Evolutionary conservation across 164 flowering plant species (phyloP).

Genomic region (Stephania japonica): DNA sequence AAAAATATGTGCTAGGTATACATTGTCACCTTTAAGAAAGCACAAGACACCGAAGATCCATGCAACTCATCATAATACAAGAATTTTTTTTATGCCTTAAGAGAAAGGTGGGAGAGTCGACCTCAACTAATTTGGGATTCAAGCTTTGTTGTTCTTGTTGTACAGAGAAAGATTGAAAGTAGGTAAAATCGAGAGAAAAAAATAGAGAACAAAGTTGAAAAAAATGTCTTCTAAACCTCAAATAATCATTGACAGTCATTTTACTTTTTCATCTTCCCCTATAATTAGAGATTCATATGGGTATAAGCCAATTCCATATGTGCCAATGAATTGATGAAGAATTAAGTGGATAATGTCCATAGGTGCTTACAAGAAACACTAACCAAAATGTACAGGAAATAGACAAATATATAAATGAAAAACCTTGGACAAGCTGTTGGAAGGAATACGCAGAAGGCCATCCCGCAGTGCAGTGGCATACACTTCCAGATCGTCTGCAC

Average conservation of each 20-base stretch:
- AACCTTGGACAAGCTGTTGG: conserved; percentile 83
- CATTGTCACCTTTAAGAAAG: too few relatives aligned
- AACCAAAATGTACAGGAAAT: neutral
- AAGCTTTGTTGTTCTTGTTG: too few relatives aligned
- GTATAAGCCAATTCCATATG: too few relatives aligned
- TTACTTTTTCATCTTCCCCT: too few relatives aligned
- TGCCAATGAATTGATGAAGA: too few relatives aligned
- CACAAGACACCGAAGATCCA: neutral
- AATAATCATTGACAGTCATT: neutral
- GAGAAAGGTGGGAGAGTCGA: neutral
- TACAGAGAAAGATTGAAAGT: too few relatives aligned
- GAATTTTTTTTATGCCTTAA: neutral
- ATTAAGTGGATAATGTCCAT: neutral
- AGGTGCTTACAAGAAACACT: neutral
- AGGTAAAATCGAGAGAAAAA: neutral
- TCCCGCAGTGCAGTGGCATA: conserved; percentile 55
- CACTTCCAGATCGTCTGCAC: conserved; percentile 52
- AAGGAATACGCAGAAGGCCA: conserved; percentile 52
- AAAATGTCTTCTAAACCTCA: neutral
- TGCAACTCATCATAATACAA: neutral
- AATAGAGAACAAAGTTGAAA: neutral
- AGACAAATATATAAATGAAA: neutral
- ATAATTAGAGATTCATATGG: too few relatives aligned
- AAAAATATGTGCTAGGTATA: too few relatives aligned
- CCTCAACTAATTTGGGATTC: too few relatives aligned